phyloP scores from a whole-genome alignment of 2,329 filamentous ascomycete genomes.

The Trichothecium roseum region DNA sequence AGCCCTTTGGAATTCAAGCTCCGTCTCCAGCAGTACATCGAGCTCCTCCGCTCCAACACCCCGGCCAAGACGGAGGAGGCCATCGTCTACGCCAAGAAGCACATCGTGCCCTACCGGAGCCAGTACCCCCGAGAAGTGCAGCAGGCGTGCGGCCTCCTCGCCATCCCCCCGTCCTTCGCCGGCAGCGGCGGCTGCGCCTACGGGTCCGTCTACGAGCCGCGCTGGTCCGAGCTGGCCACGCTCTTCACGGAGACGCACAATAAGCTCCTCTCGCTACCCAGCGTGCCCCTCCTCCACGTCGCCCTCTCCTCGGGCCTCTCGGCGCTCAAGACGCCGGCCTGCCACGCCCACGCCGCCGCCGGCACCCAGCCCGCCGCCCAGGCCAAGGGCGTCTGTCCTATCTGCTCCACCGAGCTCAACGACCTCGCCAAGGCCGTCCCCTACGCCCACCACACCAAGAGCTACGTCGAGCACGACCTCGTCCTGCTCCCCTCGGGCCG shows the following conservation, averaged over 20 bases:
- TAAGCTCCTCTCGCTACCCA: conserved; percentile 70
- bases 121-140: conserved; percentile 59
- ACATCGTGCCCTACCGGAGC: conserved; percentile 60
- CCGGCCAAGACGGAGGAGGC: conserved; percentile 62
- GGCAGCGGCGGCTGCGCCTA: conserved; percentile 26
- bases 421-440: conserved; percentile 80
- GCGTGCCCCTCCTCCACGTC: conserved; percentile 76
- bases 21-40: conserved; percentile 88
- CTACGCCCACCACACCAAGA: conserved; percentile 92
- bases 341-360: conserved; percentile 47
- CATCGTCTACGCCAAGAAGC: conserved; percentile 71
- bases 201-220: conserved; percentile 57
- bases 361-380: conserved; percentile 27
- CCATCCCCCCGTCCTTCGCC: conserved; percentile 48
- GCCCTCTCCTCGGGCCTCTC: conserved; percentile 86
- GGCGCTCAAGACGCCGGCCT: conserved; percentile 89
- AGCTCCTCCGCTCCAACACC: conserved; percentile 64
- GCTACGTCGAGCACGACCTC: conserved; percentile 79
- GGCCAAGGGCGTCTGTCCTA: conserved; percentile 76
- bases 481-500: conserved; percentile 79
- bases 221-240: conserved; percentile 68
- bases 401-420: conserved; percentile 92
- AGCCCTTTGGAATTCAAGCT: conserved; percentile 88
- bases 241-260: conserved; percentile 84
- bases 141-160: conserved; percentile 70